Percentiles rank a stretch among this genome's conserved stretches.
These are phyloP conservation scores for Fusarium albidum DNA, from an alignment of 2,329 filamentous ascomycete species.

Conservation along the genomic window DNA sequence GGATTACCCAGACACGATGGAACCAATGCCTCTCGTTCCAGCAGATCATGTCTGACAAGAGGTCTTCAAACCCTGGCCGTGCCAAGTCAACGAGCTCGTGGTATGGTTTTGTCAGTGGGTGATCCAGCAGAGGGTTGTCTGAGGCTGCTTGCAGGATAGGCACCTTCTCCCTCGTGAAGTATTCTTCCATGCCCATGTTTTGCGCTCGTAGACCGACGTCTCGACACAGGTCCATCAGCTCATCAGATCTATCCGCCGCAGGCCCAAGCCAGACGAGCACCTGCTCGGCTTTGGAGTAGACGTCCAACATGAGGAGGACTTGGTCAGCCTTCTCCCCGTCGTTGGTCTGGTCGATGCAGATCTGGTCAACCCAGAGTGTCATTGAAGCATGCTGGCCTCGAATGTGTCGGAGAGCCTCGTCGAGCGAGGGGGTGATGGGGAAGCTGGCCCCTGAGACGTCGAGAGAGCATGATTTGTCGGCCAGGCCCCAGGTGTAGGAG, in stretches of 20 bases:
- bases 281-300: constrained; percentile 3
- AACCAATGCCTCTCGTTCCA: constrained; percentile 5
- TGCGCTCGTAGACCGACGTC: not conserved
- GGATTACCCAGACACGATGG: constrained; percentile 7
- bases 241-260: not conserved
- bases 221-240: constrained; percentile 2
- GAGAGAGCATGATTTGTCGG: constrained; percentile 1
- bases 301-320: constrained; percentile 3
- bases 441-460: not conserved
- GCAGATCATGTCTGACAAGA: not conserved
- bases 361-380: constrained; percentile 1
- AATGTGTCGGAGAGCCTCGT: not conserved
- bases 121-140: not conserved
- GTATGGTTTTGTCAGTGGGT: not conserved
- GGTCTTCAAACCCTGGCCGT: not conserved
- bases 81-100: not conserved
- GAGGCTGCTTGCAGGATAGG: not conserved
- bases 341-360: constrained; percentile 1
- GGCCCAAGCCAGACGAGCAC: constrained; percentile 5
- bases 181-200: not conserved
- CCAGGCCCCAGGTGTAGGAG: constrained; percentile 3
- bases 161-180: not conserved
- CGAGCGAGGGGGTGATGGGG: not conserved
- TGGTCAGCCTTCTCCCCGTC: constrained; percentile 2
- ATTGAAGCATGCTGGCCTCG: not conserved